Percentiles rank a stretch among this genome's conserved stretches.
Conservation (phyloP, 306 rosid genomes). For the Glycyrrhiza uralensis region DNA sequence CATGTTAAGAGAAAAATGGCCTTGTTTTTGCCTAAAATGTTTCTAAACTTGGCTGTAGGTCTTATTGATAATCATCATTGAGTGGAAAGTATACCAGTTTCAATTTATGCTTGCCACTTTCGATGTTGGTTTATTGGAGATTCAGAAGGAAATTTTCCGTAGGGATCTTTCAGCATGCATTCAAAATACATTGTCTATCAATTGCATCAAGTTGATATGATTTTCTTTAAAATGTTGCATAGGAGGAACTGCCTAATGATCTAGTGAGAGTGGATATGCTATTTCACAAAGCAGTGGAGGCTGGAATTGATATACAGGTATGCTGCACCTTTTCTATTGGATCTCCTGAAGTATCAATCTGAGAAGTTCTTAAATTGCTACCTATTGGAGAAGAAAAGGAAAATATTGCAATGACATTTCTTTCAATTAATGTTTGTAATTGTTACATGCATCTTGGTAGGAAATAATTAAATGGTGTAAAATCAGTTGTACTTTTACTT, state of each 20-base stretch:
- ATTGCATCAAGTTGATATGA: conserved; percentile 10
- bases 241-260: conserved; percentile 92
- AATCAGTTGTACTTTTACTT: conserved; percentile 12
- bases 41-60: neutral
- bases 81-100: neutral
- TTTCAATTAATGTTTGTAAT: conserved; percentile 3
- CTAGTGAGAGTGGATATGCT: conserved; percentile 69
- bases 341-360: conserved; percentile 3
- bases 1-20: conserved; percentile 10
- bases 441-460: conserved; percentile 1
- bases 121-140: neutral
- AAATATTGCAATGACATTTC: neutral
- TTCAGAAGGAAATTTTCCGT: neutral
- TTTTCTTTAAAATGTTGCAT: conserved; percentile 31
- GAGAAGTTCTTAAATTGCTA: neutral
- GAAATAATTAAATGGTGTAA: neutral
- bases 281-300: conserved; percentile 69
- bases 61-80: conserved; percentile 8
- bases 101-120: conserved; percentile 4
- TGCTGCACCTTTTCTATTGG: conserved; percentile 23
- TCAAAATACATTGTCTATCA: neutral
- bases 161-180: neutral
- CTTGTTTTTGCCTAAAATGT: conserved; percentile 15
- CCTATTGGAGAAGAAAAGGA: conserved; percentile 12
- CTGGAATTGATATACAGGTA: conserved; percentile 85